Base-by-base conservation (phyloP, 2,329 filamentous ascomycete species). In the Monilinia vaccinii-corymbosi region DNA sequence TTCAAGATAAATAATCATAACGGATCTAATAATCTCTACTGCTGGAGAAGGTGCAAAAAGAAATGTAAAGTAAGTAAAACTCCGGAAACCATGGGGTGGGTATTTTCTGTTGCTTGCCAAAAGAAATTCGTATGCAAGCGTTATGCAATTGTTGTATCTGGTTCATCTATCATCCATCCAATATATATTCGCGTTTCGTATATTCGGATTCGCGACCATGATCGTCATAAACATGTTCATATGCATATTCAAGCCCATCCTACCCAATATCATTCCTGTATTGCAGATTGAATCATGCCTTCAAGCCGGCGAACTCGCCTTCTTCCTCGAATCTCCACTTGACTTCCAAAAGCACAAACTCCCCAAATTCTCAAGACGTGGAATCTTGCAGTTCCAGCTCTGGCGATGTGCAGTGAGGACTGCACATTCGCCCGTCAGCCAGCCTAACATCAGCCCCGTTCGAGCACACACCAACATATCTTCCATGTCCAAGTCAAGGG, bases 71-170 rank as follows among this genome's bases (percentile, higher is more conserved):
- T 14, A 34, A 56, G 34, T 14, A 18, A 32, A 58, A 57, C 56
- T 38, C 56, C 56, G 40, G 31, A 31, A 32, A 34, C 45, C 50
- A 31, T 50, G 56, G 56, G 45, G n/a, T n/a, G n/a, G n/a, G n/a
- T 58, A 58, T 58, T 58, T 48, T 48, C 36, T 50, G 46, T 31
- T 53, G 25, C 25, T 53, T 53, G 32, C 7, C 44, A 44, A 44
- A 53, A 18, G 51, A 53, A 44, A 53, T 44, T 53, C 51, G 51
- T 44, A 23, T 44, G 38, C 51, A 32, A 44, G 38, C 16, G 25
- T 32, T 44, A 21, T 53, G 38, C 51, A 44, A n/a, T n/a, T n/a
- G 25, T 18, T 53, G 28, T 53, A 53, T 53, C 25, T 32, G 38
- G 32, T 32, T 21, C 18, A n/a, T 53, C 38, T 8, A 10, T 53